A percentile compares a stretch with the other conserved stretches of the same genome.
Conservation (phyloP, 768 basidiomycete species). For the Punctularia strigosozonata region DNA sequence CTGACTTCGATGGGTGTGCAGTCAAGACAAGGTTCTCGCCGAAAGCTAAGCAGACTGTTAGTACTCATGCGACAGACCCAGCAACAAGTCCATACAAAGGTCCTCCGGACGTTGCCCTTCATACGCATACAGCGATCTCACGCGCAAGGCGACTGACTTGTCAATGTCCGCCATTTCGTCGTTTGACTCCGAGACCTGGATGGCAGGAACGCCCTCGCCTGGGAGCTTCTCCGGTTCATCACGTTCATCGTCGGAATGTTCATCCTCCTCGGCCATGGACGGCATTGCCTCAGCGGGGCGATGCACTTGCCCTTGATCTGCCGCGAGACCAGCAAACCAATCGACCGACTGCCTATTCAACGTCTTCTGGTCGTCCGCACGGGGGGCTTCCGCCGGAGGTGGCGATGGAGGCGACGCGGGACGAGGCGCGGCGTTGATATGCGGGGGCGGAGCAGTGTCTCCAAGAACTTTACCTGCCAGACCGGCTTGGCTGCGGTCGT, state of each 20-base stretch:
- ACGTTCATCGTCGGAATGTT: conserved; percentile 30
- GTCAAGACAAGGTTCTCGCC: conserved; percentile 63
- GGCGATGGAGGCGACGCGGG: conserved; percentile 27
- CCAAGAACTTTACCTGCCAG: conserved; percentile 73
- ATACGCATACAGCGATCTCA: conserved; percentile 52
- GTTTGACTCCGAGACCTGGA: conserved; percentile 34
- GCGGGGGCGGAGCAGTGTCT: conserved; percentile 54
- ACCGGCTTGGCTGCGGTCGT: conserved; percentile 66
- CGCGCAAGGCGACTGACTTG: conserved; percentile 25
- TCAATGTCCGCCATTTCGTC: conserved; percentile 70
- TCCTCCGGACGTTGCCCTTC: conserved; percentile 83
- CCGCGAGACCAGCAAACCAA: conserved; percentile 85
- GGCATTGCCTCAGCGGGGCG: conserved; percentile 30
- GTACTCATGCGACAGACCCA: neutral
- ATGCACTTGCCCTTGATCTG: conserved; percentile 38
- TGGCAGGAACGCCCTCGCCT: conserved; percentile 47
- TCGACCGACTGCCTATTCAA: conserved; percentile 78
- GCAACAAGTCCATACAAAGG: conserved; percentile 36
- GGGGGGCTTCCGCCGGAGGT: conserved; percentile 12
- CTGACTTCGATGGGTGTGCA: conserved; percentile 79
- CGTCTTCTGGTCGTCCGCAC: no score
- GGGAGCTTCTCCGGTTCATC: conserved; percentile 14
- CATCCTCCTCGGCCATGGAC: conserved; percentile 49
- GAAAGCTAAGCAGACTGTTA: conserved; percentile 42
- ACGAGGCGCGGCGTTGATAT: conserved; percentile 43